phyloP scores from a whole-genome alignment of 352 stramenopile genomes.

The Globisporangium spiculum region DNA sequence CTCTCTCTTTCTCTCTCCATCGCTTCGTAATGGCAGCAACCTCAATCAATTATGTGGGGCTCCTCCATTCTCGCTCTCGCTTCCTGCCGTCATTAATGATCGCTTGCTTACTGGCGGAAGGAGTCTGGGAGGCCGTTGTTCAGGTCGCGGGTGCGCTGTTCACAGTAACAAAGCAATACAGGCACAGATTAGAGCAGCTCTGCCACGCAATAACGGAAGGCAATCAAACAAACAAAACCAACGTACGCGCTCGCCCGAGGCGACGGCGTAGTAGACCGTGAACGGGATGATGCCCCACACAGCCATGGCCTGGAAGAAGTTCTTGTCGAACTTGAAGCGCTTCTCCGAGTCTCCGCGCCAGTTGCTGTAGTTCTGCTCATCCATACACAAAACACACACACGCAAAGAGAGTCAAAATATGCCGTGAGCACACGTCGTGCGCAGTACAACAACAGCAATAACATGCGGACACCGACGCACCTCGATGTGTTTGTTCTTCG shows the following conservation, averaged over 20 bases:
- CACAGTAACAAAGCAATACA: neutral
- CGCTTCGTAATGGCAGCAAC: neutral
- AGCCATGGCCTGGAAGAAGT: conserved; percentile 57
- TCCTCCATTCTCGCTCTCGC: neutral
- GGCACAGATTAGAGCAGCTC: neutral
- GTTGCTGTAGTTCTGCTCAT: conserved; percentile 81
- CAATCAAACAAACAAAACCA: neutral
- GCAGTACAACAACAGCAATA: neutral
- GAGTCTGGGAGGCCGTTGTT: conserved; percentile 48
- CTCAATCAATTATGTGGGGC: neutral
- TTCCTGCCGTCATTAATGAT: conserved; percentile 2
- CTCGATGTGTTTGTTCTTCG: conserved; percentile 86
- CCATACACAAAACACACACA: neutral
- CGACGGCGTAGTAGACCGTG: conserved; percentile 60
- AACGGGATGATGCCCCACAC: conserved; percentile 63
- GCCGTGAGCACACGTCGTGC: conserved; percentile 9
- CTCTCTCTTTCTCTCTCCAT: neutral
- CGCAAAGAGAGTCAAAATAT: neutral
- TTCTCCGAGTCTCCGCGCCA: conserved; percentile 83
- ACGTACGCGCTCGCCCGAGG: conserved; percentile 63
- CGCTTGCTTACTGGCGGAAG: conserved; percentile 53
- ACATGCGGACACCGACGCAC: conserved; percentile 21
- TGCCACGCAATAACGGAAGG: neutral
- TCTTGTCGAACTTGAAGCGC: conserved; percentile 69
- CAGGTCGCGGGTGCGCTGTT: conserved; percentile 11